Base-by-base conservation (phyloP, 2,329 filamentous ascomycete genomes). In the Dactylellina sp. region DNA sequence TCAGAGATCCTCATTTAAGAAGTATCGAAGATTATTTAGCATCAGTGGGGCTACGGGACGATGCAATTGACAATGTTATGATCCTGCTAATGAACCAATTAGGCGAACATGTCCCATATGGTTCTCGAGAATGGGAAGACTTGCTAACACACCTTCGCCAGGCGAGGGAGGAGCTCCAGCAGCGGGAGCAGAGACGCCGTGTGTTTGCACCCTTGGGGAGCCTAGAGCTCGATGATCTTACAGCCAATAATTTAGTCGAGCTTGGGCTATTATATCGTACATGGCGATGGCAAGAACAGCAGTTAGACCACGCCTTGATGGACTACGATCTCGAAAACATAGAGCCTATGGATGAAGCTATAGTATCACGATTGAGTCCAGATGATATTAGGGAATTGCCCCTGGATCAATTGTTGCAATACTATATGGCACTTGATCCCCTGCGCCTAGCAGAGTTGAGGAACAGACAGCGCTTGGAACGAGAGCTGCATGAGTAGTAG, bases 381-480 rank as follows among this genome's bases (percentile, higher is more conserved):
- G 40, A 50, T 9, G 9, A 71, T 7, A 16, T 71, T 16, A 9
- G 11, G 25, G 25, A 25, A 1, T 20, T 68, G 11, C 32, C 18
- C 7, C 4, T 22, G 3, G 24, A 59, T 1, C 40, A 53, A 18
- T 5, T 42, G 12, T 7, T 66, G 32, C 6, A 40, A 2, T 68
- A 46, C 53, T 68, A 68, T 39, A 12, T 68, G 12, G 44, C 53
- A 12, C 12, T 40, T 14, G 53, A 68, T 25, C 63, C 63, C 2
- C 0, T 9, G 2, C 53, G 44, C 7, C 25, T 68, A 2, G n/a
- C 1, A 2, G 22, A 68, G 7, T 40, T 68, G 37, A 35, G 63
- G 14, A 28, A 18, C 25, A 53, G n/a, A 18, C 62, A 68, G 25
- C 25, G 24, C 12, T 28, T 47, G 44, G 44, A 47, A 24, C 16